phyloP scores from a whole-genome alignment of 352 stramenopile genomes.

The Phytophthora crassamura region DNA sequence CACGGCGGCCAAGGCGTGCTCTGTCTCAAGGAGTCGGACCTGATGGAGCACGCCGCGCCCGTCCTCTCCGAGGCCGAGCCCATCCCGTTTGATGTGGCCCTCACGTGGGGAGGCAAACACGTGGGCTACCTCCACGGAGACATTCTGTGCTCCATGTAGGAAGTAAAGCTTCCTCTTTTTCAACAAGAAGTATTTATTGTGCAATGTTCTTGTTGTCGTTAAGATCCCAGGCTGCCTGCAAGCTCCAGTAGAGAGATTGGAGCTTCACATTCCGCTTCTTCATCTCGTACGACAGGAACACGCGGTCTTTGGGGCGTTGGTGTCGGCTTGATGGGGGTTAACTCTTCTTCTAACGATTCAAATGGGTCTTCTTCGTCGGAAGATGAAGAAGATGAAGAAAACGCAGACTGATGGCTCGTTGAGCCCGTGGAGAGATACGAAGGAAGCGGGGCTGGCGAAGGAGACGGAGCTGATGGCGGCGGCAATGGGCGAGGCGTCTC shows the following conservation, averaged over 20 bases:
- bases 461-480: conserved; percentile 44
- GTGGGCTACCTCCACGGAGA: conserved; percentile 62
- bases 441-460: conserved; percentile 42
- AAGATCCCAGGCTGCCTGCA: conserved; percentile 19
- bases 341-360: conserved; percentile 27
- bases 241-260: conserved; percentile 70
- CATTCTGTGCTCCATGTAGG: conserved; percentile 53
- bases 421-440: conserved; percentile 34
- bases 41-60: conserved; percentile 50
- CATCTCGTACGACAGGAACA: not conserved
- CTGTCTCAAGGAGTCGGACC: conserved; percentile 66
- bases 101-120: conserved; percentile 80
- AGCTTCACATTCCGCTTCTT: conserved; percentile 15
- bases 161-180: conserved; percentile 5
- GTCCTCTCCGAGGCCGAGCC: conserved; percentile 51
- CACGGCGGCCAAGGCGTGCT: conserved; percentile 71
- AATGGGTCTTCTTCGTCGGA: conserved; percentile 22
- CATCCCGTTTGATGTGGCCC: conserved; percentile 71
- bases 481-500: conserved; percentile 58
- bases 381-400: conserved; percentile 43
- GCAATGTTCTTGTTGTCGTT: conserved; percentile 2
- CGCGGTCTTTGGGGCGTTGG: not conserved
- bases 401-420: conserved; percentile 14
- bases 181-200: conserved; percentile 33
- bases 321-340: conserved; percentile 16